Conservation (phyloP, 2,329 filamentous ascomycete genomes). For the Exophiala sp. region DNA sequence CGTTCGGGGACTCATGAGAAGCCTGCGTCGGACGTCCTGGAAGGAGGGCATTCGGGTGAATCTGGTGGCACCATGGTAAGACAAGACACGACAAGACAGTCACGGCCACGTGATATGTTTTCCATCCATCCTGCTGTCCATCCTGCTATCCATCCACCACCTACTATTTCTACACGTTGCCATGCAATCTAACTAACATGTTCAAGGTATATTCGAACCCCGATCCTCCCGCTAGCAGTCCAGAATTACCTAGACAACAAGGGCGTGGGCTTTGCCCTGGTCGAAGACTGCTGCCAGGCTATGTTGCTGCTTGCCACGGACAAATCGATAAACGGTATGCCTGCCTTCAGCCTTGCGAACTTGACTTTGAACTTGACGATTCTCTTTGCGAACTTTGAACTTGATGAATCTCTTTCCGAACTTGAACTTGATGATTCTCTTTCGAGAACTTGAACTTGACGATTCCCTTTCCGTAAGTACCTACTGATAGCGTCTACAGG, state of each 20-base stretch:
- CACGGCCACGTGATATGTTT: background rate
- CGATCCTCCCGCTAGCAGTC: conserved; percentile 26
- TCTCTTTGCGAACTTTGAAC: too few relatives aligned
- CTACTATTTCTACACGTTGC: too few relatives aligned
- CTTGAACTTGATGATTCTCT: too few relatives aligned
- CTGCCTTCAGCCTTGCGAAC: too few relatives aligned
- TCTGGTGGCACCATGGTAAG: conserved; percentile 42
- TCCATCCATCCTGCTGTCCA: too few relatives aligned
- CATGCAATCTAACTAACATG: too few relatives aligned
- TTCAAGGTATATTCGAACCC: conserved; percentile 3
- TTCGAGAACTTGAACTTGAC: too few relatives aligned
- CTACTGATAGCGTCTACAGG: too few relatives aligned
- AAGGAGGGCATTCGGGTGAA: conserved; percentile 45
- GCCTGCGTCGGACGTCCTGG: conserved; percentile 36
- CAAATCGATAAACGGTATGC: conserved; percentile 33
- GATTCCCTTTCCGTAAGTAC: too few relatives aligned
- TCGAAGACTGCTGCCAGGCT: conserved; percentile 37
- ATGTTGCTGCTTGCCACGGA: conserved; percentile 32
- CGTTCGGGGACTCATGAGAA: conserved; percentile 42
- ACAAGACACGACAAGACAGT: background rate
- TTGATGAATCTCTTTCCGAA: too few relatives aligned
- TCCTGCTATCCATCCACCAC: too few relatives aligned
- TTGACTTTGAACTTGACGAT: too few relatives aligned
- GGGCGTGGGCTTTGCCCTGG: conserved; percentile 27
- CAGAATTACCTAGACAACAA: conserved; percentile 39